Evolutionary conservation across 306 rosid genomes (phyloP).

Genomic region (Purshia tridentata): DNA sequence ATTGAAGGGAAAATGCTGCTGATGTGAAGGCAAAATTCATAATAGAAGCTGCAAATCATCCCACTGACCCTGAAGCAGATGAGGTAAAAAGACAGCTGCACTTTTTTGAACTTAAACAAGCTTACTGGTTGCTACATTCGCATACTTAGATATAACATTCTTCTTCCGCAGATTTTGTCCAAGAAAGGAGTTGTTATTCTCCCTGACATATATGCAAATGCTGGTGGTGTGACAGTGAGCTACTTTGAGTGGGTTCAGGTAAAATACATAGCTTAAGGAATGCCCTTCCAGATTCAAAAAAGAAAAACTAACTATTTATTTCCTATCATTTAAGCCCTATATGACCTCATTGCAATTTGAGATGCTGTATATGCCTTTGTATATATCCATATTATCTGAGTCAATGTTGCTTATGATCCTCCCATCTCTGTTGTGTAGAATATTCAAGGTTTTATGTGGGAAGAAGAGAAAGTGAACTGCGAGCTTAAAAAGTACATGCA

Average conservation of each 20-base stretch:
- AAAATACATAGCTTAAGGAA: conserved; percentile 3
- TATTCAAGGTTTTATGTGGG: conserved; percentile 88
- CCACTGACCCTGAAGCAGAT: conserved; percentile 69
- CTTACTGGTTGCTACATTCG: neutral
- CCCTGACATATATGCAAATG: conserved; percentile 74
- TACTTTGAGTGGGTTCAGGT: conserved; percentile 93
- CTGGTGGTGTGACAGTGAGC: conserved; percentile 77
- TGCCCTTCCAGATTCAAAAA: neutral
- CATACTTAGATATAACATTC: neutral
- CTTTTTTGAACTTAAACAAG: conserved; percentile 5
- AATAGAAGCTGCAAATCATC: conserved; percentile 67
- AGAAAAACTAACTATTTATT: neutral
- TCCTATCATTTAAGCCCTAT: neutral
- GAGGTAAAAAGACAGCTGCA: conserved; percentile 36
- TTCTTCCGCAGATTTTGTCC: conserved; percentile 44
- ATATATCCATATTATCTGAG: neutral
- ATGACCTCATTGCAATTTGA: neutral
- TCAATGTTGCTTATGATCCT: neutral
- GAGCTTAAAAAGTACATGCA: conserved; percentile 68
- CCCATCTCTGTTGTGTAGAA: conserved; percentile 40
- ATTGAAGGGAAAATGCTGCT: conserved; percentile 52
- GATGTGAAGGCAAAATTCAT: conserved; percentile 57
- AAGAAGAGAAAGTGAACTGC: conserved; percentile 58
- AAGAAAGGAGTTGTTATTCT: conserved; percentile 59
- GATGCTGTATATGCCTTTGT: neutral